Percentiles rank a stretch among this genome's conserved stretches.
Conservation (phyloP, 345 rosid species). For the Eucalyptus marginata region DNA sequence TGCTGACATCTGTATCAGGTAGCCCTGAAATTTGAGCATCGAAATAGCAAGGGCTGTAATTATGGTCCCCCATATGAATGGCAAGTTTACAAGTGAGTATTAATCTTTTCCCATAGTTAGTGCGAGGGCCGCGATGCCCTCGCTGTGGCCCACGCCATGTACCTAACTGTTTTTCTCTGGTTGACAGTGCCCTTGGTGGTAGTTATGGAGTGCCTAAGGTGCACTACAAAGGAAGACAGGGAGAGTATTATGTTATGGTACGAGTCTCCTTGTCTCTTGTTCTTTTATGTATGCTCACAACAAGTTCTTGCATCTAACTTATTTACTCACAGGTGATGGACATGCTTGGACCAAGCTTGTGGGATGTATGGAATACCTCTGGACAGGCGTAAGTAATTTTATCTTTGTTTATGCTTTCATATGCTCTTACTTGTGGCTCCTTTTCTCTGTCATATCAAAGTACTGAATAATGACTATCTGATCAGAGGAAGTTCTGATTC, state of each 20-base stretch:
- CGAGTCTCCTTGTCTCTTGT: neutral
- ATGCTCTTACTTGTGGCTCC: neutral
- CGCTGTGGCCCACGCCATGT: neutral
- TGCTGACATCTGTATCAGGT: slow-evolving; percentile 31
- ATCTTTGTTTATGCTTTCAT: slow-evolving; percentile 1
- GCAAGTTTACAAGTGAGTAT: slow-evolving; percentile 87
- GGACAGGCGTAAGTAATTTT: slow-evolving; percentile 77
- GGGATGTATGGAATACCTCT: slow-evolving; percentile 97
- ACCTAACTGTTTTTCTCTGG: neutral
- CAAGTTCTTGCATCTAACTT: neutral
- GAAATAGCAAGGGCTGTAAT: slow-evolving; percentile 95
- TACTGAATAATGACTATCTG: neutral
- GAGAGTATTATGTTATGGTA: slow-evolving; percentile 98
- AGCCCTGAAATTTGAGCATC: slow-evolving; percentile 94
- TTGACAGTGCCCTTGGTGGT: slow-evolving; percentile 83
- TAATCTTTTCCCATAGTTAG: neutral
- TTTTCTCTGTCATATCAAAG: neutral
- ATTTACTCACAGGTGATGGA: slow-evolving; percentile 73
- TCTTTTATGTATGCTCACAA: neutral
- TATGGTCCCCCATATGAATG: slow-evolving; percentile 98
- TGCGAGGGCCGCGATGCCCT: neutral
- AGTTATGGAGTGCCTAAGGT: slow-evolving; percentile 94
- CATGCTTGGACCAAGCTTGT: slow-evolving; percentile 95
- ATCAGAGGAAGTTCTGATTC: neutral
- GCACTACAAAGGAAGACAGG: slow-evolving; percentile 90